Evolutionary conservation across 331 rosid species (phyloP).

Genomic region (Cydonia oblonga): DNA sequence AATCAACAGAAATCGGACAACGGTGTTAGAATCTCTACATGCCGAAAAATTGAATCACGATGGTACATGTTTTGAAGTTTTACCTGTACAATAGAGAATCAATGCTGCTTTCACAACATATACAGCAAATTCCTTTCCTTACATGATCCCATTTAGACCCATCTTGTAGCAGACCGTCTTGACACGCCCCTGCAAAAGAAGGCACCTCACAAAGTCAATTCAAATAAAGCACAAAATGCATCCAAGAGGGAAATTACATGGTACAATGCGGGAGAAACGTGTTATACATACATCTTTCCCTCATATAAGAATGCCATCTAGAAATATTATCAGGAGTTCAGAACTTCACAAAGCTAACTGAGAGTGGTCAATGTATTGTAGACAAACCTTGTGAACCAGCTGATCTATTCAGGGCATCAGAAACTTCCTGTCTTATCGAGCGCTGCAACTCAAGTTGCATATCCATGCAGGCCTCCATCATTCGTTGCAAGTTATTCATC

Average conservation of each 20-base stretch:
- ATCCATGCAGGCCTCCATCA: conserved; percentile 97
- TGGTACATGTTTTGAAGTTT: neutral
- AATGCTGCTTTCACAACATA: conserved; percentile 59
- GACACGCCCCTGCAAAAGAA: conserved; percentile 32
- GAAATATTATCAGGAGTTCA: too few relatives aligned
- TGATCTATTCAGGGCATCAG: conserved; percentile 86
- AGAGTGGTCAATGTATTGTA: neutral
- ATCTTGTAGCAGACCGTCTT: conserved; percentile 37
- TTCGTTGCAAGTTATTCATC: conserved; percentile 87
- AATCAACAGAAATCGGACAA: neutral
- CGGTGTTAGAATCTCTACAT: neutral
- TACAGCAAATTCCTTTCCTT: conserved; percentile 84
- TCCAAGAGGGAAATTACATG: neutral
- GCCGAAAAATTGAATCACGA: neutral
- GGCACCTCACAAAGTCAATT: neutral
- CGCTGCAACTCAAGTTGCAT: conserved; percentile 99
- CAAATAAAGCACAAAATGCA: neutral
- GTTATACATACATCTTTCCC: too few relatives aligned
- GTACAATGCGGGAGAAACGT: neutral
- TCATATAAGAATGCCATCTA: too few relatives aligned
- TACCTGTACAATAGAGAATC: conserved; percentile 96
- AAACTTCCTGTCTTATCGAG: conserved; percentile 93
- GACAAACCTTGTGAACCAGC: conserved; percentile 53
- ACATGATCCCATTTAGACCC: conserved; percentile 82
- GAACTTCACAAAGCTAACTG: neutral